Evolutionary conservation across 441 rosid genomes (phyloP), one percentile per base, ranked within the genome.

Genomic region (Manihot esculenta): DNA sequence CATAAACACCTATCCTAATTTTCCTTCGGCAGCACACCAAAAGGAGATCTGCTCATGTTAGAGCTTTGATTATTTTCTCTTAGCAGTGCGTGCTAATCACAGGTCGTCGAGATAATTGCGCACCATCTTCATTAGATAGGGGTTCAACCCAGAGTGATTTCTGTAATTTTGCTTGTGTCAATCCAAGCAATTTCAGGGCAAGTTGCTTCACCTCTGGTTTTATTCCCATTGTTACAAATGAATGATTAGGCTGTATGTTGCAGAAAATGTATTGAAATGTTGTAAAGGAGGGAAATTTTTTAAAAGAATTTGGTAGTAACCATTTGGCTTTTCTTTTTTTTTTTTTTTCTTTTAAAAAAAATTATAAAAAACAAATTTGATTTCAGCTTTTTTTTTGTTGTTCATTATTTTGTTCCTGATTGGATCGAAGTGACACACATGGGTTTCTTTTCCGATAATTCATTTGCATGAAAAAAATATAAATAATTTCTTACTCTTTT

Each of bases 1-100:
- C 81, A 74, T 72, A 87, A 81, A 68, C 79, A 77, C 26, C 55
- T 70, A 68, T 66, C 74, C 9, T 78, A 63, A 77, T 49, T 21
- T 5, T 33, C 14, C 21, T 30, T 45, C 26, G 35, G 3, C 23
- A 18, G 55, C 23, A 54, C 47, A n/a, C 26, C 26, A 17, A 35
- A 13, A 9, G 7, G 9, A 55, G 21, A 44, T 8, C 41, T 38
- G 23, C 60, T 50, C 7, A 64, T 68, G 21, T 10, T 45, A 10
- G 14, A 13, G 7, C 11, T 14, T 53, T 18, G 24, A 2, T 24
- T 9, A 3, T 10, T 44, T n/a, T 35, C 18, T 35, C 24, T 58
- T 30, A 69, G 64, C 57, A 33, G 18, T 62, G 15, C 10, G 14
- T 7, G 33, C 35, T 44, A 63, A 63, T 42, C 13, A 56, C n/a